phyloP scores from a whole-genome alignment of 306 rosid genomes.

The Biancaea sappan region DNA sequence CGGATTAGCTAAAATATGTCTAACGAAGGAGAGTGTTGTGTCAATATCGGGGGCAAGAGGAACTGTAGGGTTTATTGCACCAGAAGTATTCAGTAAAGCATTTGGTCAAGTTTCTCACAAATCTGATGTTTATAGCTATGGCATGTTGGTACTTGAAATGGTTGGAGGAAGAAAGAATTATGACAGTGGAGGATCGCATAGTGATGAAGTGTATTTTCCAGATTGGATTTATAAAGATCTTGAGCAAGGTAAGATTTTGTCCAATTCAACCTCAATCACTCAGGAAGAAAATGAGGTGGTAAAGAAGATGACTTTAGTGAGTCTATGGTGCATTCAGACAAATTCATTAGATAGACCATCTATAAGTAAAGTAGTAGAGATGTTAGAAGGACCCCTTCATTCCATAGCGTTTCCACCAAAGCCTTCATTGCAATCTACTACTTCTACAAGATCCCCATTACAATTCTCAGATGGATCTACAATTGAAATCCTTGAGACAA shows the following conservation, averaged over 20 bases:
- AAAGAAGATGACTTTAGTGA: conserved; percentile 38
- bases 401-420: conserved; percentile 42
- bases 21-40: conserved; percentile 39
- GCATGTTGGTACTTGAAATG: conserved; percentile 45
- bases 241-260: background rate
- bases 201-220: conserved; percentile 35
- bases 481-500: too few species aligned
- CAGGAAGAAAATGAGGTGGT: conserved; percentile 36
- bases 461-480: background rate
- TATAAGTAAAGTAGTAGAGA: conserved; percentile 44
- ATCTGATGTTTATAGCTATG: conserved; percentile 48
- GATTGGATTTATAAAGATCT: conserved; percentile 36
- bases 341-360: conserved; percentile 44
- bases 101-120: conserved; percentile 42
- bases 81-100: conserved; percentile 28
- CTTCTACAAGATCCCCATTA: conserved; percentile 23
- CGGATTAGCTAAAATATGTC: conserved; percentile 42
- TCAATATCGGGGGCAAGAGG: conserved; percentile 39
- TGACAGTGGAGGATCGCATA: conserved; percentile 1
- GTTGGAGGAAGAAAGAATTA: conserved; percentile 42
- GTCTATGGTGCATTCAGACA: conserved; percentile 49
- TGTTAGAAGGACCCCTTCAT: conserved; percentile 40
- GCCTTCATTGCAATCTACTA: conserved; percentile 34
- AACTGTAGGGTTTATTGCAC: conserved; percentile 43
- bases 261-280: background rate